Conservation (phyloP, 495 filamentous ascomycete genomes). For the Aspergillus carlsbadensis region DNA sequence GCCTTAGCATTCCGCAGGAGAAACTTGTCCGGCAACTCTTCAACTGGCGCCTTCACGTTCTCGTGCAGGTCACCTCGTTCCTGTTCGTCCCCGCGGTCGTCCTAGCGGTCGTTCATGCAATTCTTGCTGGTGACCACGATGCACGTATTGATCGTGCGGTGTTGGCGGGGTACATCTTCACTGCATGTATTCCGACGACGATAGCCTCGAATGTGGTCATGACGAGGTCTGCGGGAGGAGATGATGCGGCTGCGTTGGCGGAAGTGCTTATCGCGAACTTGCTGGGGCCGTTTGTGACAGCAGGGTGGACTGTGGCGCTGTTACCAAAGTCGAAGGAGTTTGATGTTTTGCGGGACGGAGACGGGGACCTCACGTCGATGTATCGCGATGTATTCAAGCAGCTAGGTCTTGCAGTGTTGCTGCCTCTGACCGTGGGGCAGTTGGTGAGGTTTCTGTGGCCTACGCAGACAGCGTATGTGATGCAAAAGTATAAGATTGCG, state of each 20-base stretch:
- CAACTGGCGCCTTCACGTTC: conserved; percentile 53
- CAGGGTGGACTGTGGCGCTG: conserved; percentile 50
- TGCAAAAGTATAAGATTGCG: conserved; percentile 44
- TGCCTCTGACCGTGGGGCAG: conserved; percentile 52
- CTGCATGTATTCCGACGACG: conserved; percentile 57
- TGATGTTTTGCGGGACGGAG: conserved; percentile 43
- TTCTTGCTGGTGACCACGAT: conserved; percentile 44
- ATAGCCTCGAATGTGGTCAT: conserved; percentile 60
- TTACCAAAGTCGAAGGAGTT: conserved; percentile 45
- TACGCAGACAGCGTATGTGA: conserved; percentile 34
- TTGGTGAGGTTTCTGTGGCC: conserved; percentile 48
- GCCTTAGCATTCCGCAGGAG: conserved; percentile 50
- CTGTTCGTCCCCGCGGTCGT: conserved; percentile 49
- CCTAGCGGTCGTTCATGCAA: conserved; percentile 44
- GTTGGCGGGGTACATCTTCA: conserved; percentile 52
- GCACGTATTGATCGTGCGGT: conserved; percentile 48
- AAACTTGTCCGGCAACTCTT: conserved; percentile 49
- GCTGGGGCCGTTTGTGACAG: conserved; percentile 50
- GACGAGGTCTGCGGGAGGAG: conserved; percentile 53
- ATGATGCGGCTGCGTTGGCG: conserved; percentile 54
- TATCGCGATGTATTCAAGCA: conserved; percentile 54
- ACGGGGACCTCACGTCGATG: conserved; percentile 45
- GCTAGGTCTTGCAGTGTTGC: conserved; percentile 47
- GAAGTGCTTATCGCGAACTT: conserved; percentile 57
- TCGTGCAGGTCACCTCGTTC: conserved; percentile 52